phyloP scores from a whole-genome alignment of 2,329 filamentous ascomycete species.

The Coleophoma cylindrospora region DNA sequence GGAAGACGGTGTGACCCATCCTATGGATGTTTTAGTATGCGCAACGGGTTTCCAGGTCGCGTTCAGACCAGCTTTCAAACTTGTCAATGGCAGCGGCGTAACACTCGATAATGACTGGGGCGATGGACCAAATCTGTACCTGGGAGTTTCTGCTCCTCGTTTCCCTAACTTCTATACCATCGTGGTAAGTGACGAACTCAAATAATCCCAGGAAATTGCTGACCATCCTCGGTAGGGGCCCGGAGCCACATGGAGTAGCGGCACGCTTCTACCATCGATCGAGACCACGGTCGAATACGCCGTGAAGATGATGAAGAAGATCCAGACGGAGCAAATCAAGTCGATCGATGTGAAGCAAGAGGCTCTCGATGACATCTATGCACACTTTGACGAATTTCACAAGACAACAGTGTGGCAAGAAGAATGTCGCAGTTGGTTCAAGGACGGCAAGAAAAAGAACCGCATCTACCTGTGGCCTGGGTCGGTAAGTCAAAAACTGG shows the following conservation, averaged over 20 bases:
- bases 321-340: constrained; percentile 29
- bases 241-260: constrained; percentile 37
- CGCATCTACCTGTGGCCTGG: constrained; percentile 45
- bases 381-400: constrained; percentile 23
- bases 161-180: constrained; percentile 21
- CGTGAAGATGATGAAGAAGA: constrained; percentile 33
- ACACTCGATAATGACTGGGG: constrained; percentile 16
- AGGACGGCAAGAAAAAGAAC: constrained; percentile 28
- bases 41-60: constrained; percentile 28
- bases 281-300: constrained; percentile 36
- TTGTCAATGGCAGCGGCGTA: constrained; percentile 19
- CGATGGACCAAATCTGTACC: constrained; percentile 12
- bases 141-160: constrained; percentile 15
- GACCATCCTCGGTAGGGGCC: constrained; percentile 24
- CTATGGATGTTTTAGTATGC: constrained; percentile 30
- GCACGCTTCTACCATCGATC: constrained; percentile 36
- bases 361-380: constrained; percentile 25
- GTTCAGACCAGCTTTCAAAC: constrained; percentile 21
- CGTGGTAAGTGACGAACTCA: constrained; percentile 5
- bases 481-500: constrained; percentile 28
- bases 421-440: constrained; percentile 21
- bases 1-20: constrained; percentile 29
- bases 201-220: neutral
- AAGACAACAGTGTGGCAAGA: constrained; percentile 20
- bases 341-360: constrained; percentile 30